Conservation (phyloP, 352 stramenopile genomes). For the Plasmopara viticola region DNA sequence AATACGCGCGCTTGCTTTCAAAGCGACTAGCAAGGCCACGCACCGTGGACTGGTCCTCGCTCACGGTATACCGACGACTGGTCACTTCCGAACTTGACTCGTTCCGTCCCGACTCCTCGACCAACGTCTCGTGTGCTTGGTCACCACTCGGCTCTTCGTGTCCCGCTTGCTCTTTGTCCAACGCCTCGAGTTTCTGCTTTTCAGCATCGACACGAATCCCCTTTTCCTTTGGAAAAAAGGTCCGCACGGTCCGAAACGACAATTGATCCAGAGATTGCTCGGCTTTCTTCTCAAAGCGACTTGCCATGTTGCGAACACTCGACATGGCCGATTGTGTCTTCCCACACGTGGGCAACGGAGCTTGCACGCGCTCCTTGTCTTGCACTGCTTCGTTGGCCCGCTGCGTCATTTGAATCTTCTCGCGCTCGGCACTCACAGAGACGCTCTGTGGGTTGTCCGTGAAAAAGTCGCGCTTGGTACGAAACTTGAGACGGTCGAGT, state of each 20-base stretch:
- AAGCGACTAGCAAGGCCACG: slow-evolving; percentile 54
- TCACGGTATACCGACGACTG: slow-evolving; percentile 14
- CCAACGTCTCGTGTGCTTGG: too few relatives aligned
- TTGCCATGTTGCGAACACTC: slow-evolving; percentile 39
- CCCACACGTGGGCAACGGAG: slow-evolving; percentile 8
- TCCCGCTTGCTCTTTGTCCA: slow-evolving; percentile 33
- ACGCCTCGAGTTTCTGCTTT: slow-evolving; percentile 47
- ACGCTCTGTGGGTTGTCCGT: slow-evolving; percentile 33
- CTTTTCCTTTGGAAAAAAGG: slow-evolving; percentile 45
- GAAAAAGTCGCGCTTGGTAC: slow-evolving; percentile 56
- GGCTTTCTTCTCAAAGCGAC: slow-evolving; percentile 38
- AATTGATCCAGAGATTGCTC: slow-evolving; percentile 42
- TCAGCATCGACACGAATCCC: slow-evolving; percentile 41
- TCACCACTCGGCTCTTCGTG: slow-evolving; percentile 10
- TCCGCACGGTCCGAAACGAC: slow-evolving; percentile 44
- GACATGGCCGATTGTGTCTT: slow-evolving; percentile 27
- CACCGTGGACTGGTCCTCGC: slow-evolving; percentile 23
- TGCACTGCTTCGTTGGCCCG: slow-evolving; percentile 20
- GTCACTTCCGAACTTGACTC: neutral
- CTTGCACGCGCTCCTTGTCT: slow-evolving; percentile 13
- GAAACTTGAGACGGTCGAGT: slow-evolving; percentile 35
- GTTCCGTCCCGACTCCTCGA: neutral
- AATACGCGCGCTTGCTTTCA: slow-evolving; percentile 53
- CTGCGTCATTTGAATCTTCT: slow-evolving; percentile 29
- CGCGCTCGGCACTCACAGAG: slow-evolving; percentile 25